Conservation (phyloP, 2,329 filamentous ascomycete species). For the Colletotrichum sojae region DNA sequence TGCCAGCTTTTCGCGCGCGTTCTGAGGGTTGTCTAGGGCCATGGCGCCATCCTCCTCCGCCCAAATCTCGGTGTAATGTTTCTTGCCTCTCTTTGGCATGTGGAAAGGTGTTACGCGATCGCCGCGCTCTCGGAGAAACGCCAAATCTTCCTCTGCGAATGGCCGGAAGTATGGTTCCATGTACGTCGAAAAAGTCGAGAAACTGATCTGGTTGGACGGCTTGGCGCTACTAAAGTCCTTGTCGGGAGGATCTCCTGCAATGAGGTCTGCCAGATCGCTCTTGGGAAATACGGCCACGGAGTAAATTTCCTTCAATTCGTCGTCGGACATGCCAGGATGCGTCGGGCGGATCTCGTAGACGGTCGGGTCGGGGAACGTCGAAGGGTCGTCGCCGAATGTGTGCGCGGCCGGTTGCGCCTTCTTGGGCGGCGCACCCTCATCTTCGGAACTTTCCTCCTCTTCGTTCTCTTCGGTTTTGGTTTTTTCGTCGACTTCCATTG, state of each 20-base stretch:
- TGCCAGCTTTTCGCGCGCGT: slow-evolving; percentile 75
- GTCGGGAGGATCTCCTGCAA: slow-evolving; percentile 90
- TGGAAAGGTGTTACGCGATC: slow-evolving; percentile 88
- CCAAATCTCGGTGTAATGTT: slow-evolving; percentile 92
- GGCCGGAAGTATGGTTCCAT: slow-evolving; percentile 92
- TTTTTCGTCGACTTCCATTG: slow-evolving; percentile 71
- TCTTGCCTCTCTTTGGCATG: slow-evolving; percentile 87
- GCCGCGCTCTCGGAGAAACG: slow-evolving; percentile 90
- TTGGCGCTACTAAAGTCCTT: slow-evolving; percentile 97
- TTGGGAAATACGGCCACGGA: slow-evolving; percentile 88
- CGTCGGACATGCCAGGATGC: slow-evolving; percentile 81
- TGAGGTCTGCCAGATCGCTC: slow-evolving; percentile 85
- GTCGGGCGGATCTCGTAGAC: slow-evolving; percentile 91
- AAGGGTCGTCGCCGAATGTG: slow-evolving; percentile 93
- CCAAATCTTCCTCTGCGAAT: slow-evolving; percentile 93
- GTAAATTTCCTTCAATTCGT: slow-evolving; percentile 90
- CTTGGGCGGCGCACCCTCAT: slow-evolving; percentile 72
- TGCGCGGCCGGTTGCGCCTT: slow-evolving; percentile 82
- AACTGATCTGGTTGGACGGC: slow-evolving; percentile 93
- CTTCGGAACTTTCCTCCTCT: slow-evolving; percentile 68
- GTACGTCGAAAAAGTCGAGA: slow-evolving; percentile 92
- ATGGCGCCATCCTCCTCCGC: slow-evolving; percentile 91
- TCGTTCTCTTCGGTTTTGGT: slow-evolving; percentile 56
- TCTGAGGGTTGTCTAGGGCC: slow-evolving; percentile 76
- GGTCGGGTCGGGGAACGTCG: slow-evolving; percentile 91